Evolutionary conservation across 768 basidiomycete species (phyloP), one percentile per base, ranked within the genome.

Genomic region (Suillus luteus): DNA sequence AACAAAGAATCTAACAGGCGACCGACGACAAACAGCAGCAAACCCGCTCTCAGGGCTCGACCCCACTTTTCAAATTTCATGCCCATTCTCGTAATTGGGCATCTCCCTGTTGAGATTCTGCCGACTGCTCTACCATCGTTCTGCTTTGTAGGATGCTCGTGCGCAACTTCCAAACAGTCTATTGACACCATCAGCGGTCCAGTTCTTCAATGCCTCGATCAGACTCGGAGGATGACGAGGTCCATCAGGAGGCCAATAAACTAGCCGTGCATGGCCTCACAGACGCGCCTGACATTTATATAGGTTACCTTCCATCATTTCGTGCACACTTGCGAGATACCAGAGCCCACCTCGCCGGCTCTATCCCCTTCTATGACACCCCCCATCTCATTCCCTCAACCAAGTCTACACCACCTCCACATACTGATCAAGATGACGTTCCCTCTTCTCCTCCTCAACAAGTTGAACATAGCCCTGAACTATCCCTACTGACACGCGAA

Each of bases 301-400:
- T 31, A 40, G 70, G 67, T 38, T 74, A 74, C 57, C 0, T 74
- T 41, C 73, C 75, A 5, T 61, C 64, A 61, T 73, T 76, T 44
- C 52, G 67, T 14, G 67, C 66, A 35, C 73, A 74, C 57, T 64
- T 74, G 60, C 54, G 64, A 24, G 75, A 76, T 14, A 76, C 73
- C 0, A 15, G 60, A 19, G 60, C 63, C 22, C 70, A 71, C 54
- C 61, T 74, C 12, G 66, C 66, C 11, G 33, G 60, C 15, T 61
- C 35, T 27, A 35, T 61, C 17, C 3, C 24, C 22, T 17, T 38
- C 24, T 2, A 38, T 10, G 55, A 57, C 38, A 17, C 22, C 24
- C 10, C 38, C 40, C 1, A 40, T 41, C 11, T 5, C 11, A 11
- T 2, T 19, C 24, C 24, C 14, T 12, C 38, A 27, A 27, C 22